A percentile compares a stretch with the other conserved stretches of the same genome.
Conservation (phyloP, 805 yeast genomes). For the Isabelozyma rhagii region DNA sequence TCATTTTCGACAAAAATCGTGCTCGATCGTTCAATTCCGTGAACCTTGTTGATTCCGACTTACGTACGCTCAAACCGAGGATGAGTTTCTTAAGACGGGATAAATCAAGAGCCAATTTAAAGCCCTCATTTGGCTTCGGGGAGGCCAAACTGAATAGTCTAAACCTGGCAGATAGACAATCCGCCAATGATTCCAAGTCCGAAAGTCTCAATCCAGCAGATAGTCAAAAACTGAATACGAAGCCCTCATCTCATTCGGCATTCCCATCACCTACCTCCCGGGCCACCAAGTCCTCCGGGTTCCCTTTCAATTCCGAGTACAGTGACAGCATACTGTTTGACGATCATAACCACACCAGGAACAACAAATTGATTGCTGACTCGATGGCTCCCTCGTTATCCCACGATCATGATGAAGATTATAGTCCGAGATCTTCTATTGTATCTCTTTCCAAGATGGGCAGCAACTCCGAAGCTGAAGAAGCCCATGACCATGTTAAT, state of each 20-base stretch:
- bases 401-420: constrained; percentile 2
- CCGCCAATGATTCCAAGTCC: background rate
- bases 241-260: background rate
- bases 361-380: background rate
- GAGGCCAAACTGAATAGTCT: background rate
- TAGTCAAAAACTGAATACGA: background rate
- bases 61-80: background rate
- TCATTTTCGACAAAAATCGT: background rate
- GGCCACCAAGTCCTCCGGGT: background rate
- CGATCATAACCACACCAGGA: constrained; percentile 1
- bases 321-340: background rate
- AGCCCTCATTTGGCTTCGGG: background rate
- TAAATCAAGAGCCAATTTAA: constrained; percentile 7
- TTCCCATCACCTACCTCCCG: background rate
- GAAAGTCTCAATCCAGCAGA: constrained; percentile 2
- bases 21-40: background rate
- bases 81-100: constrained; percentile 17
- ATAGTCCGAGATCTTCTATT: constrained; percentile 22
- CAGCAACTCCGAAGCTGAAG: background rate
- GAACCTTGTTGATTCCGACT: background rate
- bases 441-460: constrained; percentile 3
- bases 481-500: background rate
- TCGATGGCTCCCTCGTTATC: background rate
- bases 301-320: background rate
- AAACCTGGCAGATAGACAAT: constrained; percentile 1